These are phyloP conservation scores for Emiliania huxleyi DNA, from an alignment of 78 protist genomes.

Conservation along the genomic window DNA sequence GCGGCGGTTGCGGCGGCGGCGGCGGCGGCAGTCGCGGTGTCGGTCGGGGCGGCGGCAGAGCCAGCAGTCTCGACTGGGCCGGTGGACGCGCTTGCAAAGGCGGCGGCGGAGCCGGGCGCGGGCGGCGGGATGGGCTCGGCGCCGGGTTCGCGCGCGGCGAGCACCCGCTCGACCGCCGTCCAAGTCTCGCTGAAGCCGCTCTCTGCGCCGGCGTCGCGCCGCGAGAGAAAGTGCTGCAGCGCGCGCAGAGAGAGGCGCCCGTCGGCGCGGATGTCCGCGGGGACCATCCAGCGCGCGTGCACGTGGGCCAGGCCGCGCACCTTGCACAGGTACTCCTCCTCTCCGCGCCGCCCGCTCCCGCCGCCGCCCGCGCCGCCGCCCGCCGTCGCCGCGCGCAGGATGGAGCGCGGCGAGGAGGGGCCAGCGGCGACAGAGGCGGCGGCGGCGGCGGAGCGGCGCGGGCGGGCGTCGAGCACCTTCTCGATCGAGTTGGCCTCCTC, in stretches of 20 bases:
- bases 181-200: not conserved
- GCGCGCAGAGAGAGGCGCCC: not conserved
- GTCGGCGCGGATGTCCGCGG: not conserved
- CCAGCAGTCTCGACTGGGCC: not conserved
- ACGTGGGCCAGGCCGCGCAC: not conserved
- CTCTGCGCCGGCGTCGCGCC: no score
- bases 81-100: no score
- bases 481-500: not conserved
- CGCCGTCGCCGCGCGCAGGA: not conserved
- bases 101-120: no score
- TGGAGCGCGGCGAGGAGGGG: not conserved
- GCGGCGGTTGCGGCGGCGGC: not conserved
- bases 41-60: not conserved
- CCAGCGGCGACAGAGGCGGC: not conserved
- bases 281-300: not conserved
- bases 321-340: not conserved
- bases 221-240: not conserved
- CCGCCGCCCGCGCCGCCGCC: not conserved
- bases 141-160: not conserved
- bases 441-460: not conserved
- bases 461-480: conserved; percentile 4
- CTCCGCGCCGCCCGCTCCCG: not conserved
- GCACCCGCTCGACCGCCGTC: not conserved
- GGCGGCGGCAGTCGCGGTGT: not conserved
- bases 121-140: not conserved